phyloP scores from a whole-genome alignment of 2,329 filamentous ascomycete genomes.

The Epichloe gansuensis region DNA sequence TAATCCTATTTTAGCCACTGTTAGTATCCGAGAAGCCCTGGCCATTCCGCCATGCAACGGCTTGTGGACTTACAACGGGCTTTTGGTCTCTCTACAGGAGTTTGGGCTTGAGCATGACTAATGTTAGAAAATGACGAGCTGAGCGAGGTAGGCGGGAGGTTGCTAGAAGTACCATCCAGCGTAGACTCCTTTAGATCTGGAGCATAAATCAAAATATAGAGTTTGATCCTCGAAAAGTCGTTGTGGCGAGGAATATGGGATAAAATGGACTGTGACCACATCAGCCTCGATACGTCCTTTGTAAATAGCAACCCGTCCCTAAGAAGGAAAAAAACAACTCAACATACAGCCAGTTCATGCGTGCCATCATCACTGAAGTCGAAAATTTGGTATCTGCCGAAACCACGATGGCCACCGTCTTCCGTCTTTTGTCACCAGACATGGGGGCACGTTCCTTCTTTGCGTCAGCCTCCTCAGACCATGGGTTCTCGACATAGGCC shows the following conservation, averaged over 20 bases:
- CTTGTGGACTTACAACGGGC: slow-evolving; percentile 35
- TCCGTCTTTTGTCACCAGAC: slow-evolving; percentile 41
- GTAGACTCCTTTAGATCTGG: slow-evolving; percentile 61
- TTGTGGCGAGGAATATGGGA: slow-evolving; percentile 74
- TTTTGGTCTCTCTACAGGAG: slow-evolving; percentile 53
- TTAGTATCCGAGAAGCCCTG: not conserved
- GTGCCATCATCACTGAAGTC: slow-evolving; percentile 46
- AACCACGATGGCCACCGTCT: slow-evolving; percentile 78
- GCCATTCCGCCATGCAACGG: too few species aligned
- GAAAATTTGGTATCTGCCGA: slow-evolving; percentile 60
- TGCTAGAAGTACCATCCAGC: slow-evolving; percentile 38
- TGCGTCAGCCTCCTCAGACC: slow-evolving; percentile 80
- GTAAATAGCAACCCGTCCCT: not conserved
- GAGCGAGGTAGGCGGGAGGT: slow-evolving; percentile 49
- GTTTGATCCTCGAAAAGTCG: slow-evolving; percentile 59
- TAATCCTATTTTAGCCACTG: not conserved
- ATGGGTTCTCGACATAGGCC: slow-evolving; percentile 74
- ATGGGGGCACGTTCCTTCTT: slow-evolving; percentile 36
- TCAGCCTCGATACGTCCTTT: slow-evolving; percentile 3
- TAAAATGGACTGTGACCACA: slow-evolving; percentile 55
- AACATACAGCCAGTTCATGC: slow-evolving; percentile 71
- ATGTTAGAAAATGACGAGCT: slow-evolving; percentile 86
- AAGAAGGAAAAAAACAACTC: too few species aligned
- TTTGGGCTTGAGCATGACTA: slow-evolving; percentile 57
- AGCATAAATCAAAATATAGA: slow-evolving; percentile 85